Conservation (phyloP, 176 grass and related monocot genomes). For the Guadua angustifolia region DNA sequence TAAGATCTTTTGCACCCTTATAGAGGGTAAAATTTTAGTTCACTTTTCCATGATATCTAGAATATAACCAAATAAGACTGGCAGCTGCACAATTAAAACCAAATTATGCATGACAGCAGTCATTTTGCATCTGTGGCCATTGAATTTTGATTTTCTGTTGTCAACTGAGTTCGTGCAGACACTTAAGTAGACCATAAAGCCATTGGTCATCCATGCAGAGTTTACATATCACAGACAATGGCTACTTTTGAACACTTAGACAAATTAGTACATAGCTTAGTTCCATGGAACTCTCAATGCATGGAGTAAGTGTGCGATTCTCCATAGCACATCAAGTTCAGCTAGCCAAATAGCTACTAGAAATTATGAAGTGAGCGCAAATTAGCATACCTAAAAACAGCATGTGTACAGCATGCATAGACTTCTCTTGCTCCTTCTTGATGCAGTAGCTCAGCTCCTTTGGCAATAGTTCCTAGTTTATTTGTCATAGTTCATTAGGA, state of each 20-base stretch:
- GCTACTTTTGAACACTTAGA: background rate
- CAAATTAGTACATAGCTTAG: conserved; percentile 4
- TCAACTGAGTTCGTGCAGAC: background rate
- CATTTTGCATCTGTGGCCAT: background rate
- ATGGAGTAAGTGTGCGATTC: conserved; percentile 23
- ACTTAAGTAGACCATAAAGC: background rate
- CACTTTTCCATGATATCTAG: background rate
- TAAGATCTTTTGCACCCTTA: background rate
- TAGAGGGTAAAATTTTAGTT: background rate
- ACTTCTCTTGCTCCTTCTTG: conserved; percentile 99
- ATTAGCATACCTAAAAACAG: conserved; percentile 85
- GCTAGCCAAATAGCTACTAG: background rate
- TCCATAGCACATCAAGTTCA: conserved; percentile 2
- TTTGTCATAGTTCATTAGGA: conserved; percentile 37
- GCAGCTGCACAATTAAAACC: background rate
- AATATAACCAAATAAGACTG: background rate
- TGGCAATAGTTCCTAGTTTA: conserved; percentile 84
- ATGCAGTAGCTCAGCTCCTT: conserved; percentile 92
- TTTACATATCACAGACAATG: background rate
- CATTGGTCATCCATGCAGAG: background rate
- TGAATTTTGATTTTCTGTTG: background rate
- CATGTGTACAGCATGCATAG: conserved; percentile 98
- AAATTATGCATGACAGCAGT: background rate
- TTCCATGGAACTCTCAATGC: conserved; percentile 4
- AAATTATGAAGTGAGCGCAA: background rate